Conservation (phyloP, 2,329 filamentous ascomycete species). For the Verticillium alfalfae region DNA sequence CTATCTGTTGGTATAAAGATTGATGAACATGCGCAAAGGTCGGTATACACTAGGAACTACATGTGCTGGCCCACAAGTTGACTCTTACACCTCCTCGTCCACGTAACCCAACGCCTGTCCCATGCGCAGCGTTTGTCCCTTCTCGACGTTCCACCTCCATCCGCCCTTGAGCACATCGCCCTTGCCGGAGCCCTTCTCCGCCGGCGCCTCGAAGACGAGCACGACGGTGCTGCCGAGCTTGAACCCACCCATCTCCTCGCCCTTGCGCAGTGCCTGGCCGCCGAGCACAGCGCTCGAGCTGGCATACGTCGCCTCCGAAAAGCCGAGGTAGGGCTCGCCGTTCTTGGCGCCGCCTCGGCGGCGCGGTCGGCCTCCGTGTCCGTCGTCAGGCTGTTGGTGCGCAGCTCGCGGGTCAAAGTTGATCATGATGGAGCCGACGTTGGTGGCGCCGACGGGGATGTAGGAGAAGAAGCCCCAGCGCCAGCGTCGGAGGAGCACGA, state of each 20-base stretch:
- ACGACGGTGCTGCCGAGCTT: constrained; percentile 93
- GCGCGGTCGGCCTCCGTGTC: constrained; percentile 88
- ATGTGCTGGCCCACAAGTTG: not conserved
- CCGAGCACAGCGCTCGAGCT: constrained; percentile 70
- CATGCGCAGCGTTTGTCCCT: constrained; percentile 83
- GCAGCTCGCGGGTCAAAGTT: constrained; percentile 93
- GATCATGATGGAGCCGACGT: constrained; percentile 92
- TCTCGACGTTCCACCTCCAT: constrained; percentile 82
- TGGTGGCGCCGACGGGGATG: constrained; percentile 92
- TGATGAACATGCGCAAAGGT: not conserved
- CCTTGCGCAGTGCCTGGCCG: constrained; percentile 77
- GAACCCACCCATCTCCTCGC: constrained; percentile 98
- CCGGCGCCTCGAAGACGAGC: constrained; percentile 88
- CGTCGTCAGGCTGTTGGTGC: constrained; percentile 86
- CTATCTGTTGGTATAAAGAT: no score
- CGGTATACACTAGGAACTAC: not conserved
- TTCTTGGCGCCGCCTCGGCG: constrained; percentile 71
- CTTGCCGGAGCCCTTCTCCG: constrained; percentile 4
- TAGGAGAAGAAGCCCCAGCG: constrained; percentile 97
- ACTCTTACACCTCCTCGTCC: constrained; percentile 31
- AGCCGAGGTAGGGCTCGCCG: constrained; percentile 84
- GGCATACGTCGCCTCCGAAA: constrained; percentile 84
- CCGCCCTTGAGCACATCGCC: constrained; percentile 57
- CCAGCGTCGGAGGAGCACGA: constrained; percentile 90
- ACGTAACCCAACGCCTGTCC: constrained; percentile 81